Evolutionary conservation across 306 rosid species (phyloP), one percentile per base, ranked within the genome.

Genomic region (Erythrophleum fordii): DNA sequence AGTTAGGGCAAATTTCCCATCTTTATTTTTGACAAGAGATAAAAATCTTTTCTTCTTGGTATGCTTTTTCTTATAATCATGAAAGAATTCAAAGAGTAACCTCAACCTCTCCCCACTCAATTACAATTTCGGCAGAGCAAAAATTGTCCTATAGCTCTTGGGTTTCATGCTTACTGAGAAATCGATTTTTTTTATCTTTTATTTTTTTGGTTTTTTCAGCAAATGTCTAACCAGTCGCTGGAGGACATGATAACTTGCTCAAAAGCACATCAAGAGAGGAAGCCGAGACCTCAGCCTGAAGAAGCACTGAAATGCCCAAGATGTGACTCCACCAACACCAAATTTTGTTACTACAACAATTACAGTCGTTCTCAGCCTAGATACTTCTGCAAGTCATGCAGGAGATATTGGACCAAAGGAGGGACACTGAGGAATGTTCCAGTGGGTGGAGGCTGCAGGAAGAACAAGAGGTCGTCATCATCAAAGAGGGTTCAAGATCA

Each of bases 351-450:
- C 89, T 91, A 91, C 90, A 91, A 91, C 87, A 91, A 91, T 83
- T 91, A 91, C 83, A 88, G 92, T 45, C 90, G 89, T 41, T 29
- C 92, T 17, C 95, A 91, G 81, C 95, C 95, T 6, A 87, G 95
- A 76, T 91, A 89, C 84, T 91, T 91, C 80, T 91, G 95, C 86
- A 91, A 91, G 70, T 83, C 95, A 4, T 91, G 95, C 79, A 82
- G 95, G 61, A 87, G 95, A 76, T 91, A 91, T 68, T 91, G 95
- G 95, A 91, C 92, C 17, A 89, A 89, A 86, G 95, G 95, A 23
- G 95, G 95, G 8, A 91, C 95, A 0, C 72, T 91, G 49, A 86
- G 95, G 56, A 91, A 91, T 75, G 92, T 91, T 80, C 95, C 95
- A 13, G 95, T 91, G 31, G 95, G 95, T 23, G 95, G 95, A 41